Conservation (phyloP, 768 basidiomycete genomes). For the Tulasnella sp. region DNA sequence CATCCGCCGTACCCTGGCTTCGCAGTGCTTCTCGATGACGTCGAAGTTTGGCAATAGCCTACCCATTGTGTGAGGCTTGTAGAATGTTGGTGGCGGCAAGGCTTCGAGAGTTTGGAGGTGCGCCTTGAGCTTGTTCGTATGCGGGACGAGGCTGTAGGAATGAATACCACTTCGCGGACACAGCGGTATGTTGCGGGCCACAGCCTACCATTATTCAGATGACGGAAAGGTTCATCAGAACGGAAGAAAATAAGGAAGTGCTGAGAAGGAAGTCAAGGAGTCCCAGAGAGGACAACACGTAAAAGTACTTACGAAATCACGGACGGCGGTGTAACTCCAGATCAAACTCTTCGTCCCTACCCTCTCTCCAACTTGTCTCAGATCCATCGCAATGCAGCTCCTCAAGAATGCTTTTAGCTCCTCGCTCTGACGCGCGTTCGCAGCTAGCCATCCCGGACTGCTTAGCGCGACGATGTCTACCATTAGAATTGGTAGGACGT, state of each 20-base stretch:
- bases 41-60: constrained; percentile 46
- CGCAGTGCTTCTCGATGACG: constrained; percentile 31
- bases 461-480: constrained; percentile 50
- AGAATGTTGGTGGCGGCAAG: constrained; percentile 43
- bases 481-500: constrained; percentile 55
- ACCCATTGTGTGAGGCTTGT: constrained; percentile 56
- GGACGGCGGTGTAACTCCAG: constrained; percentile 66
- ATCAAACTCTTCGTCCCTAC: constrained; percentile 70
- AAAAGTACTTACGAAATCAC: constrained; percentile 55
- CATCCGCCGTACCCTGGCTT: neutral
- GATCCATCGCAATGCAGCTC: constrained; percentile 58
- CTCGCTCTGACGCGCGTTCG: constrained; percentile 48
- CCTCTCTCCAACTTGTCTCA: constrained; percentile 64
- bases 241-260: no score
- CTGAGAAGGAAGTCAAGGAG: neutral
- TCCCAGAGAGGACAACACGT: no score
- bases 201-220: constrained; percentile 37
- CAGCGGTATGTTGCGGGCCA: constrained; percentile 57
- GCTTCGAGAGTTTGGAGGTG: constrained; percentile 54
- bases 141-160: constrained; percentile 51
- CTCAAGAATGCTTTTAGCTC: constrained; percentile 59
- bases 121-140: constrained; percentile 45
- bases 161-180: constrained; percentile 57
- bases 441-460: constrained; percentile 57
- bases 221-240: no score